Evolutionary conservation across 1,139 yeast species (phyloP), one percentile per base, ranked within the genome.

Genomic region (Pichia terricola): DNA sequence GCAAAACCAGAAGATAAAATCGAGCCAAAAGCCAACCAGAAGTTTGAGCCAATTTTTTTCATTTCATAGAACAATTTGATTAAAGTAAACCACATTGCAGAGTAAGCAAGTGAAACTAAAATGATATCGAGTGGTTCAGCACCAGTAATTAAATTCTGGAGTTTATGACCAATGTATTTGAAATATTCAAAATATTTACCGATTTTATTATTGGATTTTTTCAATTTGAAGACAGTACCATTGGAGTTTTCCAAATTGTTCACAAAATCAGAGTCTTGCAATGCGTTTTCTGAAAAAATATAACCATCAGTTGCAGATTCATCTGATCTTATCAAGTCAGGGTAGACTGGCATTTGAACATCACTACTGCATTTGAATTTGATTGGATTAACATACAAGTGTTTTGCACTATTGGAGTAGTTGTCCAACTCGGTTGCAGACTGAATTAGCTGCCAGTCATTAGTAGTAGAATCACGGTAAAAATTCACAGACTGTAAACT

Each of bases 51-150:
- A 33, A 82, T 70, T 40, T 63, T 60, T 55, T 77, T 77, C 95
- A 91, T 84, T 53, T 87, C 94, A 49, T 77, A 58, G 56, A 87
- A 91, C 38, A 94, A 76, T 50, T 81, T 80, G 45, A 79, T 66
- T 53, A 91, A 75, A 22, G 96, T 86, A 64, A 85, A 82, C 73
- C 87, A 73, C 96, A 91, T 89, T 42, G 95, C 95, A 34, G 79
- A 55, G 62, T 94, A 94, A 3, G 96, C 97, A 43, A 81, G 64
- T 9, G 87, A 74, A 45, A 94, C 81, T 49, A 89, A 73, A 11
- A 79, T 77, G 40, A 91, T 79, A 63, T 94, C 98, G 53, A 87
- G 86, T 34, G 82, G 77, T 56, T 91, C 96, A 11, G 97, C 94
- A 48, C 85, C 81, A 45, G 71, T 69, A 45, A 87, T 71, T 50